A percentile compares a stretch with the other conserved stretches of the same genome.
Conservation (phyloP, 75 land plant genomes). For the Adiantum capillusveneris region DNA sequence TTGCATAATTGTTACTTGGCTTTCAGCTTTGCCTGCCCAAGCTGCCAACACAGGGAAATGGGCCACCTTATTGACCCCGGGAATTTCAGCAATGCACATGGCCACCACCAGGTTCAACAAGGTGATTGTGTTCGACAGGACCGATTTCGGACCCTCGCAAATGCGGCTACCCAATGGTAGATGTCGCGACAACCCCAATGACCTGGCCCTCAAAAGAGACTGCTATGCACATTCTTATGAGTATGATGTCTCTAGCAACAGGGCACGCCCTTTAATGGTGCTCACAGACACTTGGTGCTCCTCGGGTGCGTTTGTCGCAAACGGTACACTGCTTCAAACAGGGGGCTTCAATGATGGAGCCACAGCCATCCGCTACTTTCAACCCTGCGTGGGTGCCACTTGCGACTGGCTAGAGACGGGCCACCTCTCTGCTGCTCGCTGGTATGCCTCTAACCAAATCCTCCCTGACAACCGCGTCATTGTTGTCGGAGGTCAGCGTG, state of each 20-base stretch:
- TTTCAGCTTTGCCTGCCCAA: no score
- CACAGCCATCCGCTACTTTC: conserved; percentile 21
- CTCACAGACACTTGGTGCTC: conserved; percentile 79
- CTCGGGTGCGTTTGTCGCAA: conserved; percentile 37
- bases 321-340: conserved; percentile 68
- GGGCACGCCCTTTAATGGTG: conserved; percentile 40
- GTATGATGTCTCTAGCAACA: conserved; percentile 25
- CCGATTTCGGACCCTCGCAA: conserved; percentile 52
- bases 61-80: conserved; percentile 26
- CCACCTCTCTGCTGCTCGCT: conserved; percentile 15
- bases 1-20: no score
- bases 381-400: conserved; percentile 20
- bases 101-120: conserved; percentile 41
- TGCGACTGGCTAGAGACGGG: conserved; percentile 39
- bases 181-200: conserved; percentile 29
- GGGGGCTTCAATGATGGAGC: conserved; percentile 68
- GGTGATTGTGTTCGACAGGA: conserved; percentile 53
- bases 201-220: conserved; percentile 24
- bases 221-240: conserved; percentile 74
- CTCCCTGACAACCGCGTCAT: conserved; percentile 45
- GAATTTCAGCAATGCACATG: conserved; percentile 74
- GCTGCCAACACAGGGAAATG: background rate
- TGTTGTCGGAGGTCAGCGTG: conserved; percentile 51
- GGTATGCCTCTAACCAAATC: conserved; percentile 51
- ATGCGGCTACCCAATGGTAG: conserved; percentile 29